Percentiles rank a stretch among this genome's conserved stretches.
phyloP scores from a whole-genome alignment of 1,139 yeast species.

The Hansenula lynferdii region DNA sequence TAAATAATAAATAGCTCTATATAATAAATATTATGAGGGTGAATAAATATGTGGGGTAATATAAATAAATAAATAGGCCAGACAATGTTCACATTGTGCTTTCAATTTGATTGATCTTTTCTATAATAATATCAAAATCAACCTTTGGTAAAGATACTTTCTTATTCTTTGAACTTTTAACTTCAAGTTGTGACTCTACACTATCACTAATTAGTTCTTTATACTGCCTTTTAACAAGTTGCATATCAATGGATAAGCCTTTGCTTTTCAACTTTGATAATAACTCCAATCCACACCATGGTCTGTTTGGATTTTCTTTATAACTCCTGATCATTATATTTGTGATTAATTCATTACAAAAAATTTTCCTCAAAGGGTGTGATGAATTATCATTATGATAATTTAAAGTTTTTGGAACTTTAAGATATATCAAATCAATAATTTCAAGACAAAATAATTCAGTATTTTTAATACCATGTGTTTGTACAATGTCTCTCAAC shows the following conservation, averaged over 20 bases:
- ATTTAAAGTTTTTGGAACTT: background rate
- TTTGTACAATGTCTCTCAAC: background rate
- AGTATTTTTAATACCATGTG: background rate
- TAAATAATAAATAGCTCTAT: too few species aligned
- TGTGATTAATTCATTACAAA: background rate
- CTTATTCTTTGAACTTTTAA: too few species aligned
- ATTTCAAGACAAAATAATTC: background rate
- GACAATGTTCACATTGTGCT: too few species aligned
- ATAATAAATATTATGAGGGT: too few species aligned
- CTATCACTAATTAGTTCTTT: too few species aligned
- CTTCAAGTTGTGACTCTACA: too few species aligned
- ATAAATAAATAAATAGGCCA: too few species aligned
- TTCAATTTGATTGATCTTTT: too few species aligned
- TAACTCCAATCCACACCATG: constrained; percentile 4
- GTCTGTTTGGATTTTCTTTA: constrained; percentile 2
- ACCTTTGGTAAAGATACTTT: too few species aligned
- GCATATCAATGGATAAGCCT: background rate
- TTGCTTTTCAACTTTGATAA: constrained; percentile 2
- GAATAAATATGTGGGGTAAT: too few species aligned
- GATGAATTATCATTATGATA: background rate
- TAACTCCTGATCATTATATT: constrained; percentile 2
- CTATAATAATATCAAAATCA: too few species aligned
- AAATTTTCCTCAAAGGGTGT: constrained; percentile 5
- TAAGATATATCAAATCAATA: background rate
- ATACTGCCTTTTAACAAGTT: background rate